Percentiles rank a stretch among this genome's conserved stretches.
These are phyloP conservation scores for Miamiensis avidus DNA, from an alignment of 169 alveolate species.

Conservation along the genomic window DNA sequence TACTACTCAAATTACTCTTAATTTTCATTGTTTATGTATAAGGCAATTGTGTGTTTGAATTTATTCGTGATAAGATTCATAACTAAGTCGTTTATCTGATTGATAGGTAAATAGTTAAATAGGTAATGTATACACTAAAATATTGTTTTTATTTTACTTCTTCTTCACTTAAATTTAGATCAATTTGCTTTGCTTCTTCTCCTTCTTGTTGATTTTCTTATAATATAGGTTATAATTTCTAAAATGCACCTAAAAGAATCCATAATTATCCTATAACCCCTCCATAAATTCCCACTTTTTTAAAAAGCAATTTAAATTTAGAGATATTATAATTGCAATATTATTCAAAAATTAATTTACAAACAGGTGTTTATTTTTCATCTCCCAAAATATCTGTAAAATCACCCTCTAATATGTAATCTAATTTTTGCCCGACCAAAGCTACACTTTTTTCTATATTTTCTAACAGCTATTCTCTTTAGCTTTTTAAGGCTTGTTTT, in stretches of 20 bases:
- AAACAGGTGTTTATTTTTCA: slow-evolving; percentile 11
- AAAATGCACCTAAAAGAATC: background rate
- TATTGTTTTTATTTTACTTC: too few relatives aligned
- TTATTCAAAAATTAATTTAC: background rate
- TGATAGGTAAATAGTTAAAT: too few relatives aligned
- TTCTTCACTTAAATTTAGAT: too few relatives aligned
- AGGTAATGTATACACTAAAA: too few relatives aligned
- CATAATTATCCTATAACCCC: slow-evolving; percentile 16
- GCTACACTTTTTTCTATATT: slow-evolving; percentile 12
- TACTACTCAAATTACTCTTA: background rate
- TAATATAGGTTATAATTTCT: background rate
- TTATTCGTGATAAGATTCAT: background rate
- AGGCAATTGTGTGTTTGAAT: background rate
- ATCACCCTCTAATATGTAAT: slow-evolving; percentile 12
- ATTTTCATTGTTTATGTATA: too few relatives aligned
- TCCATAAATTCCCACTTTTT: slow-evolving; percentile 15
- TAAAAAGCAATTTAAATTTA: background rate
- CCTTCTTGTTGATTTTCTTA: background rate
- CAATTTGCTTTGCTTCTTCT: background rate
- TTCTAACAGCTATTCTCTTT: slow-evolving; percentile 21
- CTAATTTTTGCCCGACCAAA: background rate
- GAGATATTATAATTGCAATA: background rate
- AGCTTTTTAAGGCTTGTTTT: slow-evolving; percentile 27
- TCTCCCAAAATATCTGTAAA: slow-evolving; percentile 9
- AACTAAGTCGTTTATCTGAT: too few relatives aligned